These are phyloP conservation scores for Artomyces pyxidatus DNA, from an alignment of 768 basidiomycete species.

Conservation along the genomic window DNA sequence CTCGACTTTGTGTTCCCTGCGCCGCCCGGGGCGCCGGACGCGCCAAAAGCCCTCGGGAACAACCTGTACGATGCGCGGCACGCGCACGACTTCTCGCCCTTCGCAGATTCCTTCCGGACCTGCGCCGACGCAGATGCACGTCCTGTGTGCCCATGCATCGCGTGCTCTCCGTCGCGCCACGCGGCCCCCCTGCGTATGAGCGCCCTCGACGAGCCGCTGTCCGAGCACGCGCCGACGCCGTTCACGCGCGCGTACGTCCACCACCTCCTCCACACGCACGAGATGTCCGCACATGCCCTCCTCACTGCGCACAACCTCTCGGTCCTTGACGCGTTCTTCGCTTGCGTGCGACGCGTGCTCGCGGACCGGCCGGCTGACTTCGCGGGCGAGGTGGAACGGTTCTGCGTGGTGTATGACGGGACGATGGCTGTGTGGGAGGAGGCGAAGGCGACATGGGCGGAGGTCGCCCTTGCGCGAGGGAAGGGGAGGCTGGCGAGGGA, in stretches of 20 bases:
- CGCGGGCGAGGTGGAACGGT: conserved; percentile 40
- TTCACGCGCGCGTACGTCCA: conserved; percentile 65
- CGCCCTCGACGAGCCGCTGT: conserved; percentile 17
- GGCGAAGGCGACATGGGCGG: conserved; percentile 50
- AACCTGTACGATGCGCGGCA: conserved; percentile 61
- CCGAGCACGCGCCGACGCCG: conserved; percentile 26
- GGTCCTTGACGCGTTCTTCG: conserved; percentile 59
- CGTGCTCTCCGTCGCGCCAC: conserved; percentile 20
- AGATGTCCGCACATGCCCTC: conserved; percentile 79
- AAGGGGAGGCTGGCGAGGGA: conserved; percentile 70
- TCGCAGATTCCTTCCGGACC: conserved; percentile 42
- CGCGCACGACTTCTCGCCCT: conserved; percentile 48
- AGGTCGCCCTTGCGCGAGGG: conserved; percentile 62
- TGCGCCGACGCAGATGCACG: conserved; percentile 35
- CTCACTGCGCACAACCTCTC: conserved; percentile 70
- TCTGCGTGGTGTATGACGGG: conserved; percentile 46
- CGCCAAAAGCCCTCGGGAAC: conserved; percentile 48
- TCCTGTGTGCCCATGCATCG: conserved; percentile 21
- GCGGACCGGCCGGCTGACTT: conserved; percentile 21
- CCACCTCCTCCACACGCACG: conserved; percentile 81
- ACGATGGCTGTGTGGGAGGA: conserved; percentile 36
- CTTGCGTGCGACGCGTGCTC: conserved; percentile 39
- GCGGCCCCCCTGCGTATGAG: conserved; percentile 14
- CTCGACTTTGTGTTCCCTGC: conserved; percentile 74
- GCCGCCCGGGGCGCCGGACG: conserved; percentile 9